Percentiles rank a stretch among this genome's conserved stretches.
Evolutionary conservation across 129 eudicot species (phyloP).

Genomic region (Kitagawia praeruptora): DNA sequence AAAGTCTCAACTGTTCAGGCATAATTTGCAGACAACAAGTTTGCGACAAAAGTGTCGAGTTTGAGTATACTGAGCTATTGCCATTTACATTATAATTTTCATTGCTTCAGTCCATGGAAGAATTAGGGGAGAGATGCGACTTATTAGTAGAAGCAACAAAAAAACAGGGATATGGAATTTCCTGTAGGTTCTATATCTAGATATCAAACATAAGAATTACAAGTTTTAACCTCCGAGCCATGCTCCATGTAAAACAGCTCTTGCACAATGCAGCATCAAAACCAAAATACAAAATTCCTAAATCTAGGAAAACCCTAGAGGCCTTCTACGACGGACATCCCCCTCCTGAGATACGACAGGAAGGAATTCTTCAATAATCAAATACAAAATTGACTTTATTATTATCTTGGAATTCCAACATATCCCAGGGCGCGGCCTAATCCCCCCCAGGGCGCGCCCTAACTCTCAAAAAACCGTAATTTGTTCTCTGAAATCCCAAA

Average conservation of each 20-base stretch:
- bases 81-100: neutral
- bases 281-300: too few relatives aligned
- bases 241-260: constrained; percentile 73
- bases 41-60: neutral
- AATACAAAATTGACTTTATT: too few relatives aligned
- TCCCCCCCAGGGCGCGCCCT: too few relatives aligned
- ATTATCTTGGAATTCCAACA: too few relatives aligned
- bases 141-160: neutral
- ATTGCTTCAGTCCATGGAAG: neutral
- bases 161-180: neutral
- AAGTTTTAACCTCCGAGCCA: constrained; percentile 65
- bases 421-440: too few relatives aligned
- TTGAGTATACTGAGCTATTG: neutral
- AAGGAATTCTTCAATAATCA: too few relatives aligned
- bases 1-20: neutral
- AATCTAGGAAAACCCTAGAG: too few relatives aligned
- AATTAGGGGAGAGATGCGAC: neutral
- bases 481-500: too few relatives aligned
- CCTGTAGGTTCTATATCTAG: neutral
- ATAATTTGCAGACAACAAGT: neutral
- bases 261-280: constrained; percentile 15
- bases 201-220: neutral
- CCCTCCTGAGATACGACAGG: too few relatives aligned
- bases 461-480: too few relatives aligned
- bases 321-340: too few relatives aligned